Evolutionary conservation across 2,329 filamentous ascomycete species (phyloP).

Genomic region (Bimuria novae-zelandiae): DNA sequence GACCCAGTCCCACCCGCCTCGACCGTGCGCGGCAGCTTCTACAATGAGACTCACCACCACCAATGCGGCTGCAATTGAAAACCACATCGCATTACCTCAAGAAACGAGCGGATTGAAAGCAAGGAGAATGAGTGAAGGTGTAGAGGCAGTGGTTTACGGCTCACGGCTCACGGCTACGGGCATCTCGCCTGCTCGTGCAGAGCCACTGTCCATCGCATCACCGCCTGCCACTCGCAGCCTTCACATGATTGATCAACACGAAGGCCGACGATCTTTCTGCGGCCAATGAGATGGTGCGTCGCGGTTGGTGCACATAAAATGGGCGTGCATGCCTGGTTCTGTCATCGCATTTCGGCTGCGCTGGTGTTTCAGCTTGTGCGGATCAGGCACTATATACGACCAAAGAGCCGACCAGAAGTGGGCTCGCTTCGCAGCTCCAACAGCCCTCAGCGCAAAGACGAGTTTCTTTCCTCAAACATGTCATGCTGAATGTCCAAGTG

Average conservation of each 20-base stretch:
- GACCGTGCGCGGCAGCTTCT: background rate
- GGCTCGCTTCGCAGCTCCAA: too few species aligned
- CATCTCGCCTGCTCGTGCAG: background rate
- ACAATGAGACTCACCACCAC: background rate
- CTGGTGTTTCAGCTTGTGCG: constrained; percentile 25
- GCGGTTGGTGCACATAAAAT: background rate
- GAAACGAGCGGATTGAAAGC: background rate
- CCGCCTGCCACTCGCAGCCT: background rate
- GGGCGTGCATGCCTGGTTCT: background rate
- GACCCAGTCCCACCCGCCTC: constrained; percentile 22
- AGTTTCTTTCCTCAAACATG: too few species aligned
- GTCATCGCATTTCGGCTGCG: constrained; percentile 3
- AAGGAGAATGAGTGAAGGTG: background rate
- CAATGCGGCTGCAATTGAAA: background rate
- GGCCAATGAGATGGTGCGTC: background rate
- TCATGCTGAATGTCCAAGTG: too few species aligned
- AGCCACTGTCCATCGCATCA: constrained; percentile 3
- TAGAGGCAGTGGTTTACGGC: background rate
- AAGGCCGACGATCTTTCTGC: constrained; percentile 3
- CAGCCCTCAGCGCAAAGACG: too few species aligned
- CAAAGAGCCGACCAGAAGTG: background rate
- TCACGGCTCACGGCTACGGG: too few species aligned
- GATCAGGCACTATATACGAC: background rate
- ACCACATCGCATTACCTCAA: constrained; percentile 12
- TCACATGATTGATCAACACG: constrained; percentile 1